These are phyloP conservation scores for Pythium grandisporangium DNA, from an alignment of 352 stramenopile species.

Conservation along the genomic window DNA sequence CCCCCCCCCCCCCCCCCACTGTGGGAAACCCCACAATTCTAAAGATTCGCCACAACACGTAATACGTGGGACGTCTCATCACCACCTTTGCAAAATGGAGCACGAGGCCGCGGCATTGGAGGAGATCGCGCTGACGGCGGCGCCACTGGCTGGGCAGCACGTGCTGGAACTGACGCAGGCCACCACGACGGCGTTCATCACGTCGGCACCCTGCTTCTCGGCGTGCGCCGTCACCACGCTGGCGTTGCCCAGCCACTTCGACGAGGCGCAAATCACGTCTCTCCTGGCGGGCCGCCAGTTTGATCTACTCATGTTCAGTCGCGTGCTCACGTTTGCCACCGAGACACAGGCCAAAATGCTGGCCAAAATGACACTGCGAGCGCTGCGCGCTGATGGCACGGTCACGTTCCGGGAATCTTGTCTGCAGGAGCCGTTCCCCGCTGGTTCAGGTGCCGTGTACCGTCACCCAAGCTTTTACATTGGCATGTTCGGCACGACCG, in stretches of 20 bases:
- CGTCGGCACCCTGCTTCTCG: constrained; percentile 6
- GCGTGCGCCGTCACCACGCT: constrained; percentile 8
- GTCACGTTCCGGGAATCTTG: constrained; percentile 28
- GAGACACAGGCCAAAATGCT: constrained; percentile 16
- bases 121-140: constrained; percentile 15
- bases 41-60: neutral
- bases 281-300: constrained; percentile 10
- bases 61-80: neutral
- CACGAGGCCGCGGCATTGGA: constrained; percentile 9
- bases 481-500: constrained; percentile 15
- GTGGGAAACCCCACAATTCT: too few relatives aligned
- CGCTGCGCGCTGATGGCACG: constrained; percentile 16
- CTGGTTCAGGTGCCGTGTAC: constrained; percentile 12
- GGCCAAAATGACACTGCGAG: constrained; percentile 15
- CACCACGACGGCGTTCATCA: constrained; percentile 9
- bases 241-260: constrained; percentile 19
- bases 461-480: constrained; percentile 33
- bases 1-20: too few relatives aligned
- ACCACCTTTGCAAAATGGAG: constrained; percentile 1
- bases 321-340: constrained; percentile 22
- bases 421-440: constrained; percentile 22
- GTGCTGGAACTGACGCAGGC: constrained; percentile 25
- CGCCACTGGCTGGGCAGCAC: constrained; percentile 16
- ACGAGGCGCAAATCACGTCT: constrained; percentile 7
- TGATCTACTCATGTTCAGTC: constrained; percentile 28